Percentiles rank a stretch among this genome's conserved stretches.
Evolutionary conservation across 2,329 filamentous ascomycete species (phyloP).

Genomic region (Scedosporium aurantiacum): DNA sequence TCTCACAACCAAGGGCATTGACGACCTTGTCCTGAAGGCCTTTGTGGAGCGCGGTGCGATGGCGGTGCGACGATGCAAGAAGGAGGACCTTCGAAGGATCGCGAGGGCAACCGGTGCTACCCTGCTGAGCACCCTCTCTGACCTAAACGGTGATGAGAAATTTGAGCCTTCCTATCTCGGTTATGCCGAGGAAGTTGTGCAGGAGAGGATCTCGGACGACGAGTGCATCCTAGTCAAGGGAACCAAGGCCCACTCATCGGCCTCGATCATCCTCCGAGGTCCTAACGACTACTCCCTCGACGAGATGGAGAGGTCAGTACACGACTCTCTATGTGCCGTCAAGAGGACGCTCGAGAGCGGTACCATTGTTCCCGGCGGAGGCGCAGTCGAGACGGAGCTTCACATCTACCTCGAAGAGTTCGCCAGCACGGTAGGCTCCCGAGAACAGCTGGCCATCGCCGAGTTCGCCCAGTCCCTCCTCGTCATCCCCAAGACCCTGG

Average conservation of each 20-base stretch:
- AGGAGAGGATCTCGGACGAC: constrained; percentile 97
- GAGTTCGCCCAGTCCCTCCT: constrained; percentile 95
- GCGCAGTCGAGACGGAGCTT: constrained; percentile 94
- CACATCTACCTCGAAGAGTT: constrained; percentile 99
- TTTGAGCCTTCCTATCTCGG: constrained; percentile 87
- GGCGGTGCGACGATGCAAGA: constrained; percentile 93
- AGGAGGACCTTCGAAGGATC: constrained; percentile 93
- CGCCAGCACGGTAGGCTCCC: constrained; percentile 89
- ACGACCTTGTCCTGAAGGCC: constrained; percentile 87
- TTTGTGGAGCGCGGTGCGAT: constrained; percentile 94
- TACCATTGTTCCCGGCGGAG: constrained; percentile 90
- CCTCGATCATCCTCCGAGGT: constrained; percentile 90
- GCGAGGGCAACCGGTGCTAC: constrained; percentile 93
- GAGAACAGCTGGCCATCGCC: constrained; percentile 94
- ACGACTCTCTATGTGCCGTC: constrained; percentile 92
- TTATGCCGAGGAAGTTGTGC: constrained; percentile 88
- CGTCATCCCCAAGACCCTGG: constrained; percentile 89
- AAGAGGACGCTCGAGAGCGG: constrained; percentile 96
- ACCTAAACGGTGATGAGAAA: constrained; percentile 93
- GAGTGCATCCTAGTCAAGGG: constrained; percentile 97
- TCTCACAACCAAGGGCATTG: constrained; percentile 95
- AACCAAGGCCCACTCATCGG: constrained; percentile 86
- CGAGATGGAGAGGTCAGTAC: constrained; percentile 97
- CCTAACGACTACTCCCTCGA: constrained; percentile 94
- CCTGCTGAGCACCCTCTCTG: constrained; percentile 83